Percentiles rank a stretch among this genome's conserved stretches.
phyloP scores from a whole-genome alignment of 1,139 yeast species.

The Hemisphaericaspora xylofermentans region DNA sequence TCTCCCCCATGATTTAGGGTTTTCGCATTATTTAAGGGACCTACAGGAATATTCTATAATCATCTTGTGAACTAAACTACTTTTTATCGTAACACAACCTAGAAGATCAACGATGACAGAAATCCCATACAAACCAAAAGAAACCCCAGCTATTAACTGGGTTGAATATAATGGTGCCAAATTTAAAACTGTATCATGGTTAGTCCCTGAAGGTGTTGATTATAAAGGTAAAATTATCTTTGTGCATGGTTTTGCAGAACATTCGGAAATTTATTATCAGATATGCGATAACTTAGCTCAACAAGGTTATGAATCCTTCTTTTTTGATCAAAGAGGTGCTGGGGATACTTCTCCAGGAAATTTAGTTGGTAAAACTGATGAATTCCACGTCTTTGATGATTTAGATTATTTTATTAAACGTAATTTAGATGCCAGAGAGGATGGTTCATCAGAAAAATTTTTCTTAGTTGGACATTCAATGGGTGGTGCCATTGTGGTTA shows the following conservation, averaged over 20 bases:
- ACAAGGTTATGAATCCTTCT: constrained; percentile 70
- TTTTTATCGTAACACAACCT: no score
- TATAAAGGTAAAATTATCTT: constrained; percentile 58
- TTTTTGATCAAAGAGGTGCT: constrained; percentile 87
- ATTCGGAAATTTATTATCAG: constrained; percentile 51
- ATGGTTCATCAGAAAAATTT: constrained; percentile 37
- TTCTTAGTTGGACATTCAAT: constrained; percentile 84
- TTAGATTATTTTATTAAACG: constrained; percentile 60
- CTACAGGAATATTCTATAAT: no score
- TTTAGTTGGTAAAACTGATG: constrained; percentile 65
- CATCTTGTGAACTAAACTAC: no score
- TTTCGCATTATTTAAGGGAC: no score
- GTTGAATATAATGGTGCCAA: constrained; percentile 37
- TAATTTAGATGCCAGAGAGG: constrained; percentile 25
- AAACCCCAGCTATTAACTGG: constrained; percentile 27
- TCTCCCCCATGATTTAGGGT: no score
- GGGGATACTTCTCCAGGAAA: constrained; percentile 70
- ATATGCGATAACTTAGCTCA: constrained; percentile 57
- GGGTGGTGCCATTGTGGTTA: constrained; percentile 87
- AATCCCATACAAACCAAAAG: constrained; percentile 38
- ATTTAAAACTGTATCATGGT: constrained; percentile 42
- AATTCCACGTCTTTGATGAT: constrained; percentile 61
- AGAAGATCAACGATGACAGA: constrained; percentile 8
- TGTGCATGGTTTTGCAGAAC: constrained; percentile 85
- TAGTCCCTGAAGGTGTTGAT: constrained; percentile 32